Evolutionary conservation across 1,284 basidiomycete species (phyloP).

Genomic region (Lentinula novae-zelandiae): DNA sequence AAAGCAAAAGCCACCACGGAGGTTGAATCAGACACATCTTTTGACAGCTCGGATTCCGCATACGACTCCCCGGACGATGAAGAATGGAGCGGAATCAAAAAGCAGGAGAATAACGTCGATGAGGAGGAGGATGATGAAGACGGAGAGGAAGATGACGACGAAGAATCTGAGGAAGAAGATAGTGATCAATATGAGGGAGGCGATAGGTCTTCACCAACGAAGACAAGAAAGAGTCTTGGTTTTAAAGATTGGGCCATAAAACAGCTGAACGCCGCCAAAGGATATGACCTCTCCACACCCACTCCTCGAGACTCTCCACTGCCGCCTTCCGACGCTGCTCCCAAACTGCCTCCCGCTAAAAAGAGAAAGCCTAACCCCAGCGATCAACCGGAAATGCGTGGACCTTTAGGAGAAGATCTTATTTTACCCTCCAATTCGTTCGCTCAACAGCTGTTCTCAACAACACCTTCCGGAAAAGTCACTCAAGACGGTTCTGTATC

Average conservation of each 20-base stretch:
- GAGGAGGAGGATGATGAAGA: constrained; percentile 19
- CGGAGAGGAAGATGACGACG: constrained; percentile 17
- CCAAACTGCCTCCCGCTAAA: constrained; percentile 30
- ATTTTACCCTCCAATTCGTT: constrained; percentile 61
- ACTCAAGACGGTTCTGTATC: background rate
- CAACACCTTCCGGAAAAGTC: constrained; percentile 15
- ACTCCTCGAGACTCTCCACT: background rate
- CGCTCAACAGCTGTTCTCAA: constrained; percentile 45
- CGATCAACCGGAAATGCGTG: constrained; percentile 45
- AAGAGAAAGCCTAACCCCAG: constrained; percentile 37
- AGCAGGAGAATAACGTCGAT: constrained; percentile 11
- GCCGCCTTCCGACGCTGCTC: constrained; percentile 4
- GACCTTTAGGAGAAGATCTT: constrained; percentile 67
- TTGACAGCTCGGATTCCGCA: constrained; percentile 74
- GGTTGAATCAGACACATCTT: constrained; percentile 55
- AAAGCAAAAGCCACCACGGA: constrained; percentile 16
- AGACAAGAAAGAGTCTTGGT: constrained; percentile 39
- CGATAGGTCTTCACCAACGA: constrained; percentile 22
- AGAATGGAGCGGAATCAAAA: constrained; percentile 19
- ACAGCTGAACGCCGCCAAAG: constrained; percentile 63
- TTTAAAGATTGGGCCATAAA: constrained; percentile 88
- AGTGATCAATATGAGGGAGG: constrained; percentile 26
- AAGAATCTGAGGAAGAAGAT: constrained; percentile 23
- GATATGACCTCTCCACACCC: constrained; percentile 27
- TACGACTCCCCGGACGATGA: constrained; percentile 45